A percentile compares a stretch with the other conserved stretches of the same genome.
Evolutionary conservation across 345 rosid species (phyloP).

Genomic region (Acer negundo): DNA sequence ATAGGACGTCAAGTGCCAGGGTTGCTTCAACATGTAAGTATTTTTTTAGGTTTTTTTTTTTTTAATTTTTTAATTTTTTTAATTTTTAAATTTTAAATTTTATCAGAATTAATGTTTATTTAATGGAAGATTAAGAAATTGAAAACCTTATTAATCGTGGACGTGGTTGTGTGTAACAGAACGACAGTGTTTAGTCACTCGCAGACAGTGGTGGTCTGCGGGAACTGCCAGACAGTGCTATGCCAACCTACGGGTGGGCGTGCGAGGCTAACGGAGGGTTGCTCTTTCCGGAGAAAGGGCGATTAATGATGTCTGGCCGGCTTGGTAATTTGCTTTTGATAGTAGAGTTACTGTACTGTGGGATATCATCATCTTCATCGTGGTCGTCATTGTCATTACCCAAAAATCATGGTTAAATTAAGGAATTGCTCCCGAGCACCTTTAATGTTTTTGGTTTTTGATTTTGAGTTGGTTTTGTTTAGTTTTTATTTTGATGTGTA

Average conservation of each 20-base stretch:
- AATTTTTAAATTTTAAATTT: no score
- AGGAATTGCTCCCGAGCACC: not conserved
- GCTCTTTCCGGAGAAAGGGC: conserved; percentile 56
- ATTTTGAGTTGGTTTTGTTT: not conserved
- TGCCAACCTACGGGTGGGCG: conserved; percentile 67
- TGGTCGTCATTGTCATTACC: not conserved
- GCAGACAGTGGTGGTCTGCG: conserved; percentile 59
- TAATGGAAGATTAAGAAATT: not conserved
- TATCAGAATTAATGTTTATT: not conserved
- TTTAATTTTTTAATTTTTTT: no score
- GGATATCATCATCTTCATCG: conserved; percentile 1
- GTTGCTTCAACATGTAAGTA: conserved; percentile 58
- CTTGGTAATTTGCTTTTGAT: conserved; percentile 6
- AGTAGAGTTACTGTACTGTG: conserved; percentile 3
- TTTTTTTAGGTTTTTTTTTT: not conserved
- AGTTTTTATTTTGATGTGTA: conserved; percentile 15
- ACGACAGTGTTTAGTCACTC: conserved; percentile 67
- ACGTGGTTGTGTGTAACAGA: conserved; percentile 21
- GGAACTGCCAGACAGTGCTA: conserved; percentile 55
- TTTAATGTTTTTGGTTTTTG: not conserved
- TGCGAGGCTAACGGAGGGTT: conserved; percentile 51
- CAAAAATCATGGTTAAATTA: not conserved
- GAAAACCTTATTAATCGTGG: not conserved
- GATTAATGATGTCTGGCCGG: conserved; percentile 19
- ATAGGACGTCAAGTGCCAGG: conserved; percentile 62